Percentiles rank a stretch among this genome's conserved stretches.
phyloP scores from a whole-genome alignment of 2,329 filamentous ascomycete genomes.

The Ophiostoma sp. region DNA sequence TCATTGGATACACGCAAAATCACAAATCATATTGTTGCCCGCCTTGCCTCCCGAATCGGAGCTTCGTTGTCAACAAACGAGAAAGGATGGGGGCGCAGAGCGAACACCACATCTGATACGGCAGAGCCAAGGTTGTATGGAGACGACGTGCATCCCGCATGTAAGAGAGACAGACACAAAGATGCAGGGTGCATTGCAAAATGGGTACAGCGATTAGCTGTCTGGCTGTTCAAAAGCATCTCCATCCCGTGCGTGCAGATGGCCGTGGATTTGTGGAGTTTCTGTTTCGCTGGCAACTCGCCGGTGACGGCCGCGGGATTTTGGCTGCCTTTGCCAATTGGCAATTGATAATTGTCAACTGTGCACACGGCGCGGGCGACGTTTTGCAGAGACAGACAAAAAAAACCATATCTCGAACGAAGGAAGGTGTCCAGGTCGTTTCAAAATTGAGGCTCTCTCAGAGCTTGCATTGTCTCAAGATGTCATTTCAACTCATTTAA shows the following conservation, averaged over 20 bases:
- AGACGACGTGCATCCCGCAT: conserved; percentile 1
- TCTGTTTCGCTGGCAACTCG: neutral
- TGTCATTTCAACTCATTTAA: neutral
- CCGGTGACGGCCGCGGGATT: conserved; percentile 4
- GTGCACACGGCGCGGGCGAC: neutral
- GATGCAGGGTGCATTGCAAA: neutral
- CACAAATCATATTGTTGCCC: neutral
- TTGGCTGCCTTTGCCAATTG: neutral
- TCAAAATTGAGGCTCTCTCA: neutral
- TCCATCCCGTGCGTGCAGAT: conserved; percentile 21
- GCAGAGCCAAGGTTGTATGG: neutral
- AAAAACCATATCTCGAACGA: neutral
- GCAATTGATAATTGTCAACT: conserved; percentile 21
- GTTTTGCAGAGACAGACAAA: neutral
- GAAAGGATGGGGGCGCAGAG: neutral
- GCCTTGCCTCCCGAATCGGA: neutral
- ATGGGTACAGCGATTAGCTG: neutral
- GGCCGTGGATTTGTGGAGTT: neutral
- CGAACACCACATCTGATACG: conserved; percentile 9
- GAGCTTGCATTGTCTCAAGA: neutral
- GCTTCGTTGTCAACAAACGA: neutral
- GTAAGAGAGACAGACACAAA: neutral
- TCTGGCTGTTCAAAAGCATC: neutral
- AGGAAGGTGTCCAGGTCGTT: neutral
- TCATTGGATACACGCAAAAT: neutral